Percentiles rank a stretch among this genome's conserved stretches.
phyloP scores from a whole-genome alignment of 805 yeast species.

The Priceomyces carsonii region DNA sequence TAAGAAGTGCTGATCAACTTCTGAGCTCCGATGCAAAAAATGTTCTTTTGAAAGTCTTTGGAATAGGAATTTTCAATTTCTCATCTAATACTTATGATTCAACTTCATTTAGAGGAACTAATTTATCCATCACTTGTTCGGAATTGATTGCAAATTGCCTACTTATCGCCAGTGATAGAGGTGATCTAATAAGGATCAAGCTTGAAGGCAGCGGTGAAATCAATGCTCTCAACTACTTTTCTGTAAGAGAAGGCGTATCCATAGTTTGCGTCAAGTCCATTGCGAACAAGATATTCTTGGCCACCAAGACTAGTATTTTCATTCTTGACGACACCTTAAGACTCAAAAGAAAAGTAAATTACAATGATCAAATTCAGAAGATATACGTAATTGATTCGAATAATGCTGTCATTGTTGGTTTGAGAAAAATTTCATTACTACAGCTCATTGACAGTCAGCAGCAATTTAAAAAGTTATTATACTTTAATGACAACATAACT shows the following conservation, averaged over 20 bases:
- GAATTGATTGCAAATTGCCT: constrained; percentile 2
- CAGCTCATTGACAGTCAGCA: background rate
- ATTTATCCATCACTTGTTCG: constrained; percentile 2
- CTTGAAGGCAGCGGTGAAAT: constrained; percentile 1
- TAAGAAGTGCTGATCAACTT: background rate
- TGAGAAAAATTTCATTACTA: constrained; percentile 1
- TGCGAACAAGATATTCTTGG: background rate
- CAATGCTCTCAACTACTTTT: background rate
- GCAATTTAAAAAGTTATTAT: constrained; percentile 3
- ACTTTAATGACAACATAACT: constrained; percentile 9
- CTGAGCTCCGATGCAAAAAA: background rate
- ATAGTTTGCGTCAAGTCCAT: too few species aligned
- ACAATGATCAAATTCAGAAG: constrained; percentile 3
- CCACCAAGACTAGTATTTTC: constrained; percentile 1
- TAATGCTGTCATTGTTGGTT: constrained; percentile 4
- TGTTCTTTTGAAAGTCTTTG: background rate
- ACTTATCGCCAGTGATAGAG: constrained; percentile 7
- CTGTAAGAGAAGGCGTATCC: too few species aligned
- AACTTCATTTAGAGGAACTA: background rate
- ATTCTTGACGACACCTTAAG: constrained; percentile 1
- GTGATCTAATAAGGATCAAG: constrained; percentile 4
- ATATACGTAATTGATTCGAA: constrained; percentile 1
- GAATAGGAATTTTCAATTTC: background rate
- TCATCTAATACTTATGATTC: background rate
- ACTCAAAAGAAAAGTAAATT: background rate